Evolutionary conservation across 305 asterid genomes (phyloP), one percentile per base, ranked within the genome.

Genomic region (Solanum hybrid): DNA sequence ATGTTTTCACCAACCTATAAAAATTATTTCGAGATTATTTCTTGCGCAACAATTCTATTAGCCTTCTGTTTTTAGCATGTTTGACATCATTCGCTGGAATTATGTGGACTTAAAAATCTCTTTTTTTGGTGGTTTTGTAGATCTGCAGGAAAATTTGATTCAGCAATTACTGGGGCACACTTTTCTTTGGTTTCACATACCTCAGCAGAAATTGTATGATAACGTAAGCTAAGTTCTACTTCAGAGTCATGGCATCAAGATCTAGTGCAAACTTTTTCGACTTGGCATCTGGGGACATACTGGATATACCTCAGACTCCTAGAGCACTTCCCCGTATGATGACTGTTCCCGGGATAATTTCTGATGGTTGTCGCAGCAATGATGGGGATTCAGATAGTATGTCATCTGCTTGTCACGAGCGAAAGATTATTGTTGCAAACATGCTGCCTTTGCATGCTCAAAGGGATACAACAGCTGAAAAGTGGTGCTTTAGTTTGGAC

Each of bases 391-490:
- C 97, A n/a, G 98, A 95, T 80, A 93, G 93, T 92, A 86, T 93
- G 76, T 90, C 96, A 79, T 90, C 96, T 45, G 91, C 90, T 87
- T 85, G 77, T 91, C 94, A 89, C 31, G 96, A 93, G 87, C 93
- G 98, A 78, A 95, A 93, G 92, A 94, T 96, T 78, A 72, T 96
- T 37, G 98, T 96, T 90, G 95, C 98, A 78, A 96, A 96, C 91
- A 95, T 95, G 98, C 90, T 96, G 89, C 99, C 99, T 40, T 89
- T 96, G 92, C 93, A 93, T 31, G 94, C 96, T 17, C 96, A 89
- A 86, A 95, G 93, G 91, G 98, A 94, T 91, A 42, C 72, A 9
- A 93, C 66, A 84, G 92, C 94, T 89, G 95, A 92, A 85, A 95
- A 94, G 90, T 95, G 95, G 98, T 91, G 90, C 87, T 96, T 96